Base-by-base conservation (phyloP, 2,329 filamentous ascomycete species). In the Hypoxylon sp. region DNA sequence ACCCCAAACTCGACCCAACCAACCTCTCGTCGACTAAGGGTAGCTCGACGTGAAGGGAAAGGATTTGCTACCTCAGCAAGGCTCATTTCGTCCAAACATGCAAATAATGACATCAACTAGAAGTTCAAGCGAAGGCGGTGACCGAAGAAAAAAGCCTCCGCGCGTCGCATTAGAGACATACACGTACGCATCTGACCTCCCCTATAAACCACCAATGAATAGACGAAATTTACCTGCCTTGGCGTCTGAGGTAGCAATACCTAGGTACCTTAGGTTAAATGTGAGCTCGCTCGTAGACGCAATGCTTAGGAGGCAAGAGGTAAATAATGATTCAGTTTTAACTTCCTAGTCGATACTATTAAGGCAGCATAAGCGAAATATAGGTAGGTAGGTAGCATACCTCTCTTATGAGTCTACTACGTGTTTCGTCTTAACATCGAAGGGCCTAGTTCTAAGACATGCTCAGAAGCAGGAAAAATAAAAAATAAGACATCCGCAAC, bases 371-470 rank as follows among this genome's bases (percentile, higher is more conserved):
- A n/a, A n/a, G n/a, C n/a, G n/a, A n/a, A n/a, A n/a, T n/a, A n/a
- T n/a, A n/a, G n/a, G n/a, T n/a, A n/a, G n/a, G n/a, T n/a, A n/a
- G n/a, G n/a, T n/a, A n/a, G n/a, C n/a, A n/a, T n/a, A n/a, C n/a
- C n/a, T n/a, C n/a, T n/a, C 9, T 40, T 19, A 8, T 42, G n/a
- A n/a, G n/a, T 25, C 15, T 5, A 15, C 26, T 7, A 26, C 36
- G 37, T 31, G 37, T 52, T 48, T 52, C 31, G 36, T 48, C 44
- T 12, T 17, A 19, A 26, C 23, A 38, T 38, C 19, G 29, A 35
- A 34, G n/a, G n/a, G n/a, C n/a, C 31, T 27, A 21, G 7, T 6
- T 23, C 29, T 40, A 35, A 53, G 50, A 53, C 43, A 53, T 27
- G 6, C 36, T 42, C 15, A 37, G 29, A 42, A 20, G 42, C 42